Evolutionary conservation across 2,329 filamentous ascomycete species (phyloP), one percentile per base, ranked within the genome.

Genomic region (Aureobasidium sp.): DNA sequence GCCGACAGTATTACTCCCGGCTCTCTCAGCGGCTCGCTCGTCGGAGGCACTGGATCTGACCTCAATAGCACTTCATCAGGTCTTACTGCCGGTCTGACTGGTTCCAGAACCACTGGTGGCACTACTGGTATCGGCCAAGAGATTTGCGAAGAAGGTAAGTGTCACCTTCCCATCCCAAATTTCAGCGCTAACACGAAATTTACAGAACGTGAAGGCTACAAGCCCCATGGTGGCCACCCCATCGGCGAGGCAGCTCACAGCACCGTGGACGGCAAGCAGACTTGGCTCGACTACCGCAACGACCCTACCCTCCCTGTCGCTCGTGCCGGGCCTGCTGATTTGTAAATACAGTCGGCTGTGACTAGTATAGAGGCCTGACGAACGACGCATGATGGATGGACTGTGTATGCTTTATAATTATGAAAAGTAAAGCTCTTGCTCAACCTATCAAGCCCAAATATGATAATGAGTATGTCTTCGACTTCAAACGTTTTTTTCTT

Each of bases 261-360:
- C n/a, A 47, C 49, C 4, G 58, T 7, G 2, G 37, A 39, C 12
- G 49, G 51, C 17, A 39, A 62, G 25, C 41, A 37, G n/a, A 62
- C 60, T 49, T 62, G 49, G 49, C 36, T 62, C 17, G 51, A 62
- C 44, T 62, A 62, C 60, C 60, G 51, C 31, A 62, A 62, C 36
- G 60, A 62, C 36, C 45, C 45, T n/a, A 61, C 5, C 47, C 37
- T 61, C 20, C 57, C 57, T n/a, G 47, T 61, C 14, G 57, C 36
- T 44, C 57, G 57, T 25, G 57, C 57, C 9, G 31, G 42, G 11
- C 57, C 57, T 34, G 47, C 34, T 29, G 44, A 59, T 36, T 17
- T 36, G 41, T 58, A 47, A 22, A 37, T 17, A 2, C 8, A 7
- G 22, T 37, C 15, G 14, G n/a, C 29, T 37, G 7, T 12, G 31